Evolutionary conservation across 257 asterid genomes (phyloP).

Genomic region (Haberlea rhodopensis): DNA sequence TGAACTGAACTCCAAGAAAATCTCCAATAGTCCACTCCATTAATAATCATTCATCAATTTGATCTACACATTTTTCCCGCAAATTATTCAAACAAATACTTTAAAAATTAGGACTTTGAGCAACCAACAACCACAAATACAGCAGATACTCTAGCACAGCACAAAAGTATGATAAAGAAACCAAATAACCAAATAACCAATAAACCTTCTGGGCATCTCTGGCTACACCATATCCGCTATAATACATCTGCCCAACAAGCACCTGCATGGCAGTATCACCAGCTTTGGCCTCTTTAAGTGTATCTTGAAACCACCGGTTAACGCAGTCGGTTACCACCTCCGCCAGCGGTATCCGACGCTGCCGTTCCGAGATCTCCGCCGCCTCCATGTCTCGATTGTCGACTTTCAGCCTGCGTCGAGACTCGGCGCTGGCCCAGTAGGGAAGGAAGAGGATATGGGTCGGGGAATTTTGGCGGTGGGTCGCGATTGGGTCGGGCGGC

Average conservation of each 20-base stretch:
- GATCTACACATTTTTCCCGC: neutral
- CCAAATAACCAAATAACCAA: constrained; percentile 18
- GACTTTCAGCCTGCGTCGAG: constrained; percentile 23
- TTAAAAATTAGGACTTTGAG: constrained; percentile 15
- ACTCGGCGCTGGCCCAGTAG: constrained; percentile 27
- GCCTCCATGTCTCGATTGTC: constrained; percentile 45
- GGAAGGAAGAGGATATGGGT: constrained; percentile 35
- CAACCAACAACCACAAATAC: constrained; percentile 17
- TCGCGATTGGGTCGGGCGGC: constrained; percentile 44
- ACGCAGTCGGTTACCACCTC: constrained; percentile 88
- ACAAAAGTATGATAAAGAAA: neutral
- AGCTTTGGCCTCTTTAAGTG: constrained; percentile 85
- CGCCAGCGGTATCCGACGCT: constrained; percentile 58
- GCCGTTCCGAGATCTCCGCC: constrained; percentile 52
- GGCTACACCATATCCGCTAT: constrained; percentile 75
- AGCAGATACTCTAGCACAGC: neutral
- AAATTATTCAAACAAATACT: neutral
- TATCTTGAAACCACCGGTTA: constrained; percentile 86
- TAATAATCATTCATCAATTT: neutral
- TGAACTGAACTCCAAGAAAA: neutral
- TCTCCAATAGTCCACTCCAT: neutral
- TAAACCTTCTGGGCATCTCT: constrained; percentile 69
- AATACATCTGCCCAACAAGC: constrained; percentile 97
- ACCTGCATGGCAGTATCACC: constrained; percentile 90
- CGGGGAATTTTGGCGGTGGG: constrained; percentile 40